Percentiles rank a stretch among this genome's conserved stretches.
Conservation (phyloP, 148 eudicot genomes). For the Vaccinium vitisidaea region DNA sequence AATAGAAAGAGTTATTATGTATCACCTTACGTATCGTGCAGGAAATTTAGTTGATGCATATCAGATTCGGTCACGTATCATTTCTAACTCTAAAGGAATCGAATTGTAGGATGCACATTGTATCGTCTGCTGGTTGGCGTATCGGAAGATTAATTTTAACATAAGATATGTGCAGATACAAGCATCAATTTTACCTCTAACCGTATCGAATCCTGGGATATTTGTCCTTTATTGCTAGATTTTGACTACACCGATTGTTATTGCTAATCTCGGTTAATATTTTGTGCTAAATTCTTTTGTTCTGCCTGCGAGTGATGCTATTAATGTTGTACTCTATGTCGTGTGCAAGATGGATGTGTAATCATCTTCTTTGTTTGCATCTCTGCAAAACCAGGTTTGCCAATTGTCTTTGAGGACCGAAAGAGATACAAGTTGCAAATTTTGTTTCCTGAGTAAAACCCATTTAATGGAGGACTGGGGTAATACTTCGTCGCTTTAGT, state of each 20-base stretch:
- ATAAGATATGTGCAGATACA: too few species aligned
- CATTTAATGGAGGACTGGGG: conserved; percentile 11
- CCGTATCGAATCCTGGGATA: too few species aligned
- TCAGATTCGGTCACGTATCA: too few species aligned
- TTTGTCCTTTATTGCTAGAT: neutral
- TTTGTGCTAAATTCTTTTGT: neutral
- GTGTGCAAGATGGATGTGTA: neutral
- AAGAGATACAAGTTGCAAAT: neutral
- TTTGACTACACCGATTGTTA: neutral
- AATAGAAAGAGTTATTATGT: too few species aligned
- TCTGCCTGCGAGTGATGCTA: neutral
- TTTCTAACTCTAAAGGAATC: too few species aligned
- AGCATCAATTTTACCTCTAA: too few species aligned
- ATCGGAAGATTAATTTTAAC: too few species aligned
- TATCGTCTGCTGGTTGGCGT: too few species aligned
- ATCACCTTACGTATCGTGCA: too few species aligned
- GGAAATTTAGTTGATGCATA: too few species aligned
- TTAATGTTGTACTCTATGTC: neutral
- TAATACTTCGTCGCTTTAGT: neutral
- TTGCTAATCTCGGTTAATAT: neutral
- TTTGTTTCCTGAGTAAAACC: neutral
- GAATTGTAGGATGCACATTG: too few species aligned
- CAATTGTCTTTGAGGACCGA: neutral
- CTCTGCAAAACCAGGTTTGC: neutral
- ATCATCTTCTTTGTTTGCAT: neutral